Evolutionary conservation across 2,329 filamentous ascomycete species (phyloP).

Genomic region (Paecilomyces dactylethromorphus): DNA sequence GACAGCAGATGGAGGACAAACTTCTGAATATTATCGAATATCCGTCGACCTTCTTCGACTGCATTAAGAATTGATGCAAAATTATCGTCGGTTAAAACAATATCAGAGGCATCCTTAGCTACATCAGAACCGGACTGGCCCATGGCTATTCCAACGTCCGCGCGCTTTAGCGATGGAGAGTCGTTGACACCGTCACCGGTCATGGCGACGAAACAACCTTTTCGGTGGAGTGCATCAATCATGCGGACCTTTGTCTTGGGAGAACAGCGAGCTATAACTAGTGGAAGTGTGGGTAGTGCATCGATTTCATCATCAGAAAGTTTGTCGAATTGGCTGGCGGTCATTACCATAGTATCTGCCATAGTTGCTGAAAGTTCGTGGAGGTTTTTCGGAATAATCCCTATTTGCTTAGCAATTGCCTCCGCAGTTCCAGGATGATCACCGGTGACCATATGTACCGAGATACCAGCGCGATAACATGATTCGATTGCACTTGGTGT

Average conservation of each 20-base stretch:
- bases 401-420: constrained; percentile 72
- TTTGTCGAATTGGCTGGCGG: too few relatives aligned
- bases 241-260: constrained; percentile 71
- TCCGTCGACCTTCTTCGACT: constrained; percentile 75
- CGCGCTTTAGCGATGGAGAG: constrained; percentile 70
- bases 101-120: constrained; percentile 62
- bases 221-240: constrained; percentile 58
- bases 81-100: constrained; percentile 72
- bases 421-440: constrained; percentile 73
- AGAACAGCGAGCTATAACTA: constrained; percentile 53
- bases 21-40: constrained; percentile 87
- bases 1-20: too few relatives aligned
- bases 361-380: too few relatives aligned
- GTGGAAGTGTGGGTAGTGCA: too few relatives aligned
- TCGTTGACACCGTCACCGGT: constrained; percentile 88
- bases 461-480: constrained; percentile 67
- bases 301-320: too few relatives aligned
- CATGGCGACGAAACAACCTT: constrained; percentile 73
- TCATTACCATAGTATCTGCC: too few relatives aligned
- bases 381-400: too few relatives aligned
- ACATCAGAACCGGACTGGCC: constrained; percentile 74
- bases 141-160: constrained; percentile 87
- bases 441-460: constrained; percentile 78
- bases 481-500: constrained; percentile 65
- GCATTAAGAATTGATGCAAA: constrained; percentile 81